Percentiles rank a stretch among this genome's conserved stretches.
Evolutionary conservation across 2,329 filamentous ascomycete species (phyloP).

Genomic region (Coniochaeta sp.): DNA sequence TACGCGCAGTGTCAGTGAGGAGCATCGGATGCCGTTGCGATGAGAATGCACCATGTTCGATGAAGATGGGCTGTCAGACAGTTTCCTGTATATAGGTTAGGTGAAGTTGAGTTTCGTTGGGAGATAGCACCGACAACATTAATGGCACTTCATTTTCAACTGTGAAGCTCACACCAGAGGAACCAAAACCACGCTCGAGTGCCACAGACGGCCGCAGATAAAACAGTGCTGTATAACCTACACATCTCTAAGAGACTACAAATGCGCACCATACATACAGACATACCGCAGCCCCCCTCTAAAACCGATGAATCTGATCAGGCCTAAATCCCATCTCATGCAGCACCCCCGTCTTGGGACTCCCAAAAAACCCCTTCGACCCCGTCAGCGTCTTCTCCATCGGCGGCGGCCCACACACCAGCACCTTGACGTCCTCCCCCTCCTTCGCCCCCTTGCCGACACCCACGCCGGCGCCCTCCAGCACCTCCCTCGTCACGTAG

Average conservation of each 20-base stretch:
- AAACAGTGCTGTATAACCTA: neutral
- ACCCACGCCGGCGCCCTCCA: slow-evolving; percentile 39
- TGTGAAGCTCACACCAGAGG: too few species aligned
- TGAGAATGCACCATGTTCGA: neutral
- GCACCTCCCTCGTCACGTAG: slow-evolving; percentile 47
- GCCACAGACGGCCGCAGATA: neutral
- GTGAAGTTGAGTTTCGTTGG: neutral
- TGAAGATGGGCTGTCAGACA: neutral
- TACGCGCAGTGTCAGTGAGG: slow-evolving; percentile 31
- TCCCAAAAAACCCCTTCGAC: slow-evolving; percentile 16
- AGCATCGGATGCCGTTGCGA: too few species aligned
- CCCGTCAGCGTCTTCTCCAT: slow-evolving; percentile 56
- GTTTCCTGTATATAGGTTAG: neutral
- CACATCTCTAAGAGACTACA: neutral
- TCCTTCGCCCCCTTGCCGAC: slow-evolving; percentile 17
- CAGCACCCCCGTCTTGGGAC: slow-evolving; percentile 40
- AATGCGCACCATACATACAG: neutral
- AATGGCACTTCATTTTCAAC: neutral
- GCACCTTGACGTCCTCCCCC: slow-evolving; percentile 44
- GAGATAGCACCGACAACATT: neutral
- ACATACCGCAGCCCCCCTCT: neutral
- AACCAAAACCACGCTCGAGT: neutral
- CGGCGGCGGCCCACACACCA: slow-evolving; percentile 60
- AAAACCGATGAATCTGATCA: slow-evolving; percentile 52
- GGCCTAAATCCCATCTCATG: slow-evolving; percentile 49